phyloP scores from a whole-genome alignment of 768 basidiomycete species.

The Lactarius hengduanensis region DNA sequence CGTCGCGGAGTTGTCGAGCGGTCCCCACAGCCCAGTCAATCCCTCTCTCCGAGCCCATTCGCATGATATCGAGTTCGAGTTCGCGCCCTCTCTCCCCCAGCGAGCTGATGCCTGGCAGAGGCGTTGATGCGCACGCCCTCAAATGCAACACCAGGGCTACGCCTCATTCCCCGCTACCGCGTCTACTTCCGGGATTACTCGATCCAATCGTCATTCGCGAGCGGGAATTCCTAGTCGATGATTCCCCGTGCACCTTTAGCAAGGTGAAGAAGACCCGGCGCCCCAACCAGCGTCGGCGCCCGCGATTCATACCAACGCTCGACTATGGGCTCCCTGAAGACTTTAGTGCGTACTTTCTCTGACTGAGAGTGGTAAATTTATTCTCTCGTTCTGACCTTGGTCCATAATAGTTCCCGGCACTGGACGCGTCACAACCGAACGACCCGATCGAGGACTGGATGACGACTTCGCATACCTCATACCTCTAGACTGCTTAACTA shows the following conservation, averaged over 20 bases:
- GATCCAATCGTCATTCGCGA: neutral
- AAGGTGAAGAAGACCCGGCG: neutral
- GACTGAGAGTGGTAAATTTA: neutral
- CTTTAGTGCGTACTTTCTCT: neutral
- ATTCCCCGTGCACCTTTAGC: neutral
- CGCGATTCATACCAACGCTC: neutral
- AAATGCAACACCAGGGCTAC: neutral
- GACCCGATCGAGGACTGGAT: neutral
- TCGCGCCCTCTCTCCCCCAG: neutral
- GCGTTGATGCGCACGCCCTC: neutral
- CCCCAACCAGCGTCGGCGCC: neutral
- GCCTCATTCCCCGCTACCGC: neutral
- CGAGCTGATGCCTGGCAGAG: neutral
- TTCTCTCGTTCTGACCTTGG: neutral
- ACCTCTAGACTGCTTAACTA: neutral
- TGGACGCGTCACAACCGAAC: neutral
- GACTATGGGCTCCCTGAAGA: neutral
- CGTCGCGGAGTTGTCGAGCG: no score
- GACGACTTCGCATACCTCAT: neutral
- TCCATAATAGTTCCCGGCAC: neutral
- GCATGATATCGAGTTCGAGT: no score
- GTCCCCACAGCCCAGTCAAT: no score
- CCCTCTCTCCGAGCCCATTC: no score
- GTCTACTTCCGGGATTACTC: neutral
- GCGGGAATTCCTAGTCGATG: neutral